phyloP scores from a whole-genome alignment of 148 eudicot genomes.

The Arbutus unedo region DNA sequence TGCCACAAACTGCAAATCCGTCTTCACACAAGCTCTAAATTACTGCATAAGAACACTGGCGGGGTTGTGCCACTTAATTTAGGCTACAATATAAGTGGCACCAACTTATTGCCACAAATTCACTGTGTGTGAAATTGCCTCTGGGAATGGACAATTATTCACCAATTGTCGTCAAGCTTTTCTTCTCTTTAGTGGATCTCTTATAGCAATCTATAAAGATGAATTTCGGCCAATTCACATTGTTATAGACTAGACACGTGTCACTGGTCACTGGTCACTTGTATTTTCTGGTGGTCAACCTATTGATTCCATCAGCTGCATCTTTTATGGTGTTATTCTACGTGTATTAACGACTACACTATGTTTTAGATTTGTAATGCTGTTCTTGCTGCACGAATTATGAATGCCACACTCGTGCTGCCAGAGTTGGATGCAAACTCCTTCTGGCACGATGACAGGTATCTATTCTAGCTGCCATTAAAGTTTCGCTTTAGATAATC shows the following conservation, averaged over 20 bases:
- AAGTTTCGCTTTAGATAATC: background rate
- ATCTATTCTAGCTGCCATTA: conserved; percentile 1
- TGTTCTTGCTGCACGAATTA: conserved; percentile 96
- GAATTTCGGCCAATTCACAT: background rate
- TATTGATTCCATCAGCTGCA: background rate
- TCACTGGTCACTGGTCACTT: conserved; percentile 1
- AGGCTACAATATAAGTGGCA: background rate
- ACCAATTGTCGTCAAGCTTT: background rate
- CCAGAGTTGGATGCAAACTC: conserved; percentile 94
- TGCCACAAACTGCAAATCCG: background rate
- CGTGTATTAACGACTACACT: background rate
- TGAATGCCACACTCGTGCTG: conserved; percentile 95
- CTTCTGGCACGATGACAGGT: conserved; percentile 96
- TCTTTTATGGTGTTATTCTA: background rate
- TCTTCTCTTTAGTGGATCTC: background rate
- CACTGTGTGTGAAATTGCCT: background rate
- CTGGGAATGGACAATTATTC: background rate
- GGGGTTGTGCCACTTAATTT: conserved; percentile 3
- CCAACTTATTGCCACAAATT: background rate
- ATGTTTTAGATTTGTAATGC: conserved; percentile 81
- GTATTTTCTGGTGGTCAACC: background rate
- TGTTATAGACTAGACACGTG: background rate
- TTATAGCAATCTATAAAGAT: conserved; percentile 1
- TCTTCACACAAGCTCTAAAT: background rate
- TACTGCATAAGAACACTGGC: background rate